Evolutionary conservation across 345 rosid species (phyloP), one percentile per base, ranked within the genome.

Genomic region (Eucalyptus globulus): DNA sequence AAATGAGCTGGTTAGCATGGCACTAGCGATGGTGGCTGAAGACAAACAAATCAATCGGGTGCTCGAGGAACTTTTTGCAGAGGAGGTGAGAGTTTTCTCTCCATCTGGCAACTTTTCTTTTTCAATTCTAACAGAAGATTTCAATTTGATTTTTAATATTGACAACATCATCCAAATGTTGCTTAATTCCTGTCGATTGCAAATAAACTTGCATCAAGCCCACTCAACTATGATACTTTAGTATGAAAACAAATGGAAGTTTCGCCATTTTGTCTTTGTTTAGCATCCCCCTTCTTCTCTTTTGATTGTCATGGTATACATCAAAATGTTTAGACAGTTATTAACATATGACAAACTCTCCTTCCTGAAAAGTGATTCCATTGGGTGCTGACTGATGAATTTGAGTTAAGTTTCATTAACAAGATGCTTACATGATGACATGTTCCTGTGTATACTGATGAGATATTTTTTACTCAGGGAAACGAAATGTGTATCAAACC

Each of bases 11-110:
- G 99, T 96, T 86, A 96, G 99, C 91, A 97, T 97, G 98, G 99
- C 99, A 81, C 93, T 97, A 34, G 99, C 99, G 16, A 96, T 96
- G 98, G 99, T 97, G 22, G 98, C 99, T 34, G 98, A 96, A 88
- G 98, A 97, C 94, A 96, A 96, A 91, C 99, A 97, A 93, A 97
- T 97, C 87, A 96, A 97, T 92, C 99, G 97, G 62, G 99, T 96
- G 86, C 96, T 96, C 2, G 97, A 97, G 92, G 99, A 96, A 89
- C 95, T 96, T 19, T 97, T 97, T 56, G 96, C 98, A 4, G 98
- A 96, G 91, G 93, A 97, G 95, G 98, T 96, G 85, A 76, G 81
- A 72, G 85, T 76, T 40, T 76, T 76, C 24, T 76, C 8, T 40
- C 47, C 83, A 40, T 76, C 83, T 76, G 47, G 83, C 47, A 76